Evolutionary conservation across 148 eudicot species (phyloP).

Genomic region (Gaultheria prostrata): DNA sequence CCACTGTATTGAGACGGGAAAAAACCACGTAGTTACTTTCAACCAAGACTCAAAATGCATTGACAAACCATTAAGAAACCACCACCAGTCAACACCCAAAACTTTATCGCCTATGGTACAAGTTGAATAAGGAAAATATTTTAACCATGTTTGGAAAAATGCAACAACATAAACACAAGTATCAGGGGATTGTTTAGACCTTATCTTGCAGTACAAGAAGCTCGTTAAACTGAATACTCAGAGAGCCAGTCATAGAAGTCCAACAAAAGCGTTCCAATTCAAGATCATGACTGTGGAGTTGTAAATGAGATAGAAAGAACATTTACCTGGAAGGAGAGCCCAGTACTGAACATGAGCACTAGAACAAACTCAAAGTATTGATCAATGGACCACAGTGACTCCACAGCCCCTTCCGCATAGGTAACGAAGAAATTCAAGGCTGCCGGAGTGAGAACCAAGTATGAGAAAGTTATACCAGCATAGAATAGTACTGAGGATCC

Average conservation of each 20-base stretch:
- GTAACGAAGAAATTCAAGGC: conserved; percentile 92
- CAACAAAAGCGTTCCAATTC: background rate
- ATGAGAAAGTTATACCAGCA: conserved; percentile 80
- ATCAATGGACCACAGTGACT: conserved; percentile 97
- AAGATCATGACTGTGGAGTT: background rate
- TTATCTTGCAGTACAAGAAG: no score
- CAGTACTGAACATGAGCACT: conserved; percentile 95
- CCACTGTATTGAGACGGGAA: no score
- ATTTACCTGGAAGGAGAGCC: conserved; percentile 91
- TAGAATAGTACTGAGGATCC: conserved; percentile 93
- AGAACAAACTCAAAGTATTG: conserved; percentile 96
- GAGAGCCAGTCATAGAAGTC: background rate
- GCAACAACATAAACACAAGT: no score
- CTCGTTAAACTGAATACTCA: background rate
- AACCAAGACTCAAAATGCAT: no score
- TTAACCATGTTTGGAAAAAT: no score
- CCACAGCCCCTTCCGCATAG: conserved; percentile 96
- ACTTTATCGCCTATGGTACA: no score
- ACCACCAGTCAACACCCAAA: no score
- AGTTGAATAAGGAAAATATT: no score
- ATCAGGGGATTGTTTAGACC: no score
- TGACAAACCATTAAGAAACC: no score
- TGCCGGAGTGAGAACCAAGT: conserved; percentile 93
- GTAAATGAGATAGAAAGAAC: background rate
- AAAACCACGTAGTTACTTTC: no score